A percentile compares a stretch with the other conserved stretches of the same genome.
phyloP scores from a whole-genome alignment of 2,329 filamentous ascomycete species.

The Xylaria arbuscula region DNA sequence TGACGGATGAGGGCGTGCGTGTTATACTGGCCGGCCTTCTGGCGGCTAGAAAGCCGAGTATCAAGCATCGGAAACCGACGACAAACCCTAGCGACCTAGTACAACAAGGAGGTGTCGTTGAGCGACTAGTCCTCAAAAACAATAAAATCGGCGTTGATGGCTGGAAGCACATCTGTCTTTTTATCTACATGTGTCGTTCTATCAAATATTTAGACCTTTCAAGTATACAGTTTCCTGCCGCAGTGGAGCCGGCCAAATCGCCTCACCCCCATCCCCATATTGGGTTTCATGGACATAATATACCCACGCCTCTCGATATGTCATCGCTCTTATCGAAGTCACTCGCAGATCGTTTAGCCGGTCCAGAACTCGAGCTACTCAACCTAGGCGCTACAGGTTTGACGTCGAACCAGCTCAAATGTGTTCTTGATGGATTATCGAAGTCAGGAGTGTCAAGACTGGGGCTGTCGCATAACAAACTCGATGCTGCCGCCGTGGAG shows the following conservation, averaged over 20 bases:
- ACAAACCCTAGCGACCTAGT: conserved; percentile 53
- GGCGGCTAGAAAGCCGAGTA: conserved; percentile 76
- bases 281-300: conserved; percentile 49
- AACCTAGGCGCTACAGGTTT: conserved; percentile 84
- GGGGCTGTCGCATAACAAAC: conserved; percentile 83
- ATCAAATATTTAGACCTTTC: conserved; percentile 89
- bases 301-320: conserved; percentile 59
- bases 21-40: conserved; percentile 88
- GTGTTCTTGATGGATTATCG: conserved; percentile 84
- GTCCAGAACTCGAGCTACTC: conserved; percentile 81
- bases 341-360: conserved; percentile 79
- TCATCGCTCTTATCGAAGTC: conserved; percentile 78
- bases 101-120: conserved; percentile 77
- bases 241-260: conserved; percentile 42
- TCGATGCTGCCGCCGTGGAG: conserved; percentile 78
- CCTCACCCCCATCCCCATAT: conserved; percentile 41
- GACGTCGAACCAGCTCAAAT: conserved; percentile 75
- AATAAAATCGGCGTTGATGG: conserved; percentile 90
- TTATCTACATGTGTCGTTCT: conserved; percentile 88
- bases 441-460: conserved; percentile 81
- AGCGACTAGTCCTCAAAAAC: conserved; percentile 88
- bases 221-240: conserved; percentile 77
- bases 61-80: conserved; percentile 61
- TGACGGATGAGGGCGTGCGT: conserved; percentile 87
- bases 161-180: conserved; percentile 91